Conservation (phyloP, 2,329 filamentous ascomycete genomes). For the Diaporthe sp. region DNA sequence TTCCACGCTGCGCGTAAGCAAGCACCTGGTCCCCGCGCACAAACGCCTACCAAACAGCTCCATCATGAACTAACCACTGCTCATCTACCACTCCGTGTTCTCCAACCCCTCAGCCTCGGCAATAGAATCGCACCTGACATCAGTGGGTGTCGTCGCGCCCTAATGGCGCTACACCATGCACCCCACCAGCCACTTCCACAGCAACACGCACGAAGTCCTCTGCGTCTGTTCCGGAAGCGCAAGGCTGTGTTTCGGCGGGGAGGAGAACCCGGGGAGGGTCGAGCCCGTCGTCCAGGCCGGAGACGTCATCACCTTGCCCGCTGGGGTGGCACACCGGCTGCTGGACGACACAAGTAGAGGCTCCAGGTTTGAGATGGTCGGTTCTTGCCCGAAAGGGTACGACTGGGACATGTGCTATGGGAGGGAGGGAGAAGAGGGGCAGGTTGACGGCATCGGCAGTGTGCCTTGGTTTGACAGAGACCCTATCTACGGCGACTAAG, state of each 20-base stretch:
- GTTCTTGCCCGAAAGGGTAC: constrained; percentile 67
- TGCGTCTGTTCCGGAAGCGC: constrained; percentile 68
- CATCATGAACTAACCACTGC: constrained; percentile 69
- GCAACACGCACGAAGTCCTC: constrained; percentile 74
- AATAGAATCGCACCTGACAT: constrained; percentile 66
- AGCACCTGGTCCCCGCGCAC: constrained; percentile 68
- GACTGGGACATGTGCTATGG: constrained; percentile 82
- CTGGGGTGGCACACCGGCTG: constrained; percentile 72
- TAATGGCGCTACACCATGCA: constrained; percentile 80
- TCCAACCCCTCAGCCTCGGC: constrained; percentile 51
- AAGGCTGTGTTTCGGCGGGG: constrained; percentile 73
- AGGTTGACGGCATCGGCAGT: constrained; percentile 56
- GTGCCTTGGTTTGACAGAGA: constrained; percentile 69
- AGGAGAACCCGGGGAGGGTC: constrained; percentile 66
- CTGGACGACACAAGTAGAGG: constrained; percentile 59
- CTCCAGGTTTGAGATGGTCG: constrained; percentile 73
- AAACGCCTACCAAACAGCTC: constrained; percentile 71
- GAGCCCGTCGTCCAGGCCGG: constrained; percentile 65
- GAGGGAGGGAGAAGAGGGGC: constrained; percentile 62
- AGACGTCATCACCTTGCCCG: constrained; percentile 73
- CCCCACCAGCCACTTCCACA: constrained; percentile 73
- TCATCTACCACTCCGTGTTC: constrained; percentile 74
- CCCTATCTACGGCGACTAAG: constrained; percentile 67
- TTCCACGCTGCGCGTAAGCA: constrained; percentile 64
- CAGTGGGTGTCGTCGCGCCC: constrained; percentile 65